phyloP scores from a whole-genome alignment of 2,329 filamentous ascomycete genomes.

The Calycina marina region DNA sequence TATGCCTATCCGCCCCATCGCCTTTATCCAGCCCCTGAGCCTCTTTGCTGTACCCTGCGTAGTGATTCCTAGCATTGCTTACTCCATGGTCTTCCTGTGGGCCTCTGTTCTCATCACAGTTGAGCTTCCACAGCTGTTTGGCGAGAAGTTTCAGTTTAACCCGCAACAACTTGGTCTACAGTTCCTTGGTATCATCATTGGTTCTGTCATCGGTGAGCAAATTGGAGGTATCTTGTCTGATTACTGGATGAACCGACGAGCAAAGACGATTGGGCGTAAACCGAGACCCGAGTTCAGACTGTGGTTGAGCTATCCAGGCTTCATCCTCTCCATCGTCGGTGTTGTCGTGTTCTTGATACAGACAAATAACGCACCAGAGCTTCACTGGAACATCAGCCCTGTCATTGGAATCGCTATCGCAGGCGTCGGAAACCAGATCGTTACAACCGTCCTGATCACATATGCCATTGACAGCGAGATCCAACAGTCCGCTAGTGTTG shows the following conservation, averaged over 20 bases:
- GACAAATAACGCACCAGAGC: constrained; percentile 27
- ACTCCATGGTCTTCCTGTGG: constrained; percentile 43
- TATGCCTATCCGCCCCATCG: constrained; percentile 29
- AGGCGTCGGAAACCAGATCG: constrained; percentile 42
- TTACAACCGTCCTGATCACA: constrained; percentile 44
- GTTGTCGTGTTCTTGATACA: constrained; percentile 39
- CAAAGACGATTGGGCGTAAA: constrained; percentile 21
- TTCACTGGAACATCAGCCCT: constrained; percentile 40
- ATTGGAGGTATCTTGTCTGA: constrained; percentile 35
- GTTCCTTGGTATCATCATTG: constrained; percentile 40
- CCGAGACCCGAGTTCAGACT: constrained; percentile 36
- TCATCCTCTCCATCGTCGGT: constrained; percentile 34
- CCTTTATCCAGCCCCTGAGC: constrained; percentile 35
- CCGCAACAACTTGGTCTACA: constrained; percentile 42
- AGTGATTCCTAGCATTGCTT: constrained; percentile 34
- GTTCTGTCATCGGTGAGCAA: constrained; percentile 41
- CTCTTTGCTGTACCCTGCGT: constrained; percentile 32
- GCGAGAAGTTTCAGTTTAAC: constrained; percentile 39
- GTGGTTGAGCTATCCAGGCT: constrained; percentile 41
- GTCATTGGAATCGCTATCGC: constrained; percentile 36
- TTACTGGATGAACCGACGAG: constrained; percentile 32
- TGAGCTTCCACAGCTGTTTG: constrained; percentile 44
- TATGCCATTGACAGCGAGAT: constrained; percentile 44
- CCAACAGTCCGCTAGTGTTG: constrained; percentile 36
- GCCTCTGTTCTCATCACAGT: constrained; percentile 37